A percentile compares a stretch with the other conserved stretches of the same genome.
phyloP scores from a whole-genome alignment of 805 yeast species.

The Starmerella bombicola region DNA sequence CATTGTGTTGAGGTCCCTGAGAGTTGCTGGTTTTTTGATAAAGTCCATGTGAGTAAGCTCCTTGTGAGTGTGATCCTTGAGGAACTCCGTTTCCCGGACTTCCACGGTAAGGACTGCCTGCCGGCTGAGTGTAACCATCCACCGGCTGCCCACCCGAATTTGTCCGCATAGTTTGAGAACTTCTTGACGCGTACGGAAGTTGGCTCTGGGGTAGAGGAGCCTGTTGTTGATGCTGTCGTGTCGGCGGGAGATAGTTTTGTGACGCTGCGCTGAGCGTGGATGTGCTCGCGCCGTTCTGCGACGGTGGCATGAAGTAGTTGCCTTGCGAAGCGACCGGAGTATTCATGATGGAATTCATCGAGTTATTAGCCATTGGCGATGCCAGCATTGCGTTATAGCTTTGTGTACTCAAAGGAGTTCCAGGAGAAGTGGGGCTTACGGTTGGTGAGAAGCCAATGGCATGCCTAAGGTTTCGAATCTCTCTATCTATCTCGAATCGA shows the following conservation, averaged over 20 bases:
- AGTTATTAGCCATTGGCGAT: neutral
- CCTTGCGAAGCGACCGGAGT: constrained; percentile 4
- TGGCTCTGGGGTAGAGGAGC: too few relatives aligned
- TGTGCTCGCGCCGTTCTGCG: neutral
- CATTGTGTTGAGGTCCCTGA: too few relatives aligned
- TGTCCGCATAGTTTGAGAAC: too few relatives aligned
- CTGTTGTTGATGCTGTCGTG: neutral
- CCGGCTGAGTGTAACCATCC: too few relatives aligned
- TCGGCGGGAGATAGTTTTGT: neutral
- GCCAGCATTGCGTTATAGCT: neutral
- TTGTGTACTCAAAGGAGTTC: constrained; percentile 2
- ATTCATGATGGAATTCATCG: constrained; percentile 3
- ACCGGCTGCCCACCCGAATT: too few relatives aligned
- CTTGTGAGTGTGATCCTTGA: too few relatives aligned
- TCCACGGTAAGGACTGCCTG: too few relatives aligned
- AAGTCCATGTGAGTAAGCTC: too few relatives aligned
- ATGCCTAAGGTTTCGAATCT: constrained; percentile 44
- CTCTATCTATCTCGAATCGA: constrained; percentile 80
- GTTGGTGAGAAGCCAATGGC: constrained; percentile 4
- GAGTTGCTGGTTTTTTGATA: too few relatives aligned
- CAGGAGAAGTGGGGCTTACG: constrained; percentile 6
- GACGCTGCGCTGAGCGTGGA: neutral
- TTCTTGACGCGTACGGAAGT: too few relatives aligned
- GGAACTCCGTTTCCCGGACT: too few relatives aligned
- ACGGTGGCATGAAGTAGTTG: neutral